phyloP scores from a whole-genome alignment of 371 early-diverging fungal species.

The Umbelopsis sp. region DNA sequence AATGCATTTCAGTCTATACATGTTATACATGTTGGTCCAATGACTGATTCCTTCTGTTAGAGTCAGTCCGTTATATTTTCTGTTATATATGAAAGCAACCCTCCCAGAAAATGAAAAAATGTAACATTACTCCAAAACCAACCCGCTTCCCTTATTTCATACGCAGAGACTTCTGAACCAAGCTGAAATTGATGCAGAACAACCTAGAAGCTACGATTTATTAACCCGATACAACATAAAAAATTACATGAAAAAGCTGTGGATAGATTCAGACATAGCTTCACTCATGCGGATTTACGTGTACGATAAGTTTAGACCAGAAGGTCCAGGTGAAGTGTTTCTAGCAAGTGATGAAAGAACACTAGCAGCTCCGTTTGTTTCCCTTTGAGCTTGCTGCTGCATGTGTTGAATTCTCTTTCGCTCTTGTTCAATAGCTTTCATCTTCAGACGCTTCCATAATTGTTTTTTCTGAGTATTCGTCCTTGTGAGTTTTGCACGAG shows the following conservation, averaged over 20 bases:
- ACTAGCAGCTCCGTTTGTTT: conserved; percentile 13
- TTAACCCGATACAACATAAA: background rate
- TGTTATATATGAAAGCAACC: no score
- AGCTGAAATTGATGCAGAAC: no score
- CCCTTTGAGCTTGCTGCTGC: conserved; percentile 14
- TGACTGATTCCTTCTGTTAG: no score
- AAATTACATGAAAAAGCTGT: background rate
- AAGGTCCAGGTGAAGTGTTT: background rate
- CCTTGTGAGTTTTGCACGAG: conserved; percentile 50
- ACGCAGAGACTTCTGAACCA: no score
- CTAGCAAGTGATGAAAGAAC: conserved; percentile 9
- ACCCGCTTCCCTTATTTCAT: no score
- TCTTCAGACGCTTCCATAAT: conserved; percentile 45
- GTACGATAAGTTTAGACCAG: background rate
- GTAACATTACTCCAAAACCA: no score
- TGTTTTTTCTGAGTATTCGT: conserved; percentile 52
- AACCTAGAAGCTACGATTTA: background rate
- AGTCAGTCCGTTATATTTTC: no score
- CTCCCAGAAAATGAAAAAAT: no score
- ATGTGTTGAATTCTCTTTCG: conserved; percentile 17
- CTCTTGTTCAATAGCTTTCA: conserved; percentile 42
- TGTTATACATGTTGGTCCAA: no score
- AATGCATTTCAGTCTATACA: no score
- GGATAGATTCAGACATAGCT: background rate
- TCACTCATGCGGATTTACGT: background rate